Evolutionary conservation across 371 early-diverging fungal genomes (phyloP).

Genomic region (Mucor sp.): DNA sequence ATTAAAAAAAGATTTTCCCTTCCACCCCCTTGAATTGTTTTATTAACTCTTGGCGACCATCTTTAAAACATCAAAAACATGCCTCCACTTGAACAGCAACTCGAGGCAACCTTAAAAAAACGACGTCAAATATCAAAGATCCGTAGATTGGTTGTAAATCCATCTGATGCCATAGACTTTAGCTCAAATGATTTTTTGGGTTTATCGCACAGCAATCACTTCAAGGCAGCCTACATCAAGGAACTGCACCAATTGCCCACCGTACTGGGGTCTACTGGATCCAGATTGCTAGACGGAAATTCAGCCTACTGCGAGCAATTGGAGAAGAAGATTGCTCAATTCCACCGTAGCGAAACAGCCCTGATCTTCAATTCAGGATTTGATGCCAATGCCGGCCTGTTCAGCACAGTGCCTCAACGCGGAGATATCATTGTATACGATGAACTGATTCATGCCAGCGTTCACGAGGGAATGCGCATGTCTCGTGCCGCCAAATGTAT

Average conservation of each 20-base stretch:
- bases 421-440: conserved; percentile 74
- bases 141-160: conserved; percentile 46
- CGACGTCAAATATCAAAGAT: conserved; percentile 46
- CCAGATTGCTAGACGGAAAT: conserved; percentile 78
- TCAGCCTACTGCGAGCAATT: conserved; percentile 61
- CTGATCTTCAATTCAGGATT: conserved; percentile 85
- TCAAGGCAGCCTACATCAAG: conserved; percentile 46
- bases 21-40: conserved; percentile 5
- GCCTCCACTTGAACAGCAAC: conserved; percentile 13
- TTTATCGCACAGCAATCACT: conserved; percentile 51
- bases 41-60: conserved; percentile 1
- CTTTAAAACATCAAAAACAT: conserved; percentile 4
- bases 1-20: background rate
- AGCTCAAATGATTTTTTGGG: conserved; percentile 86
- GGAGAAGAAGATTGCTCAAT: conserved; percentile 62
- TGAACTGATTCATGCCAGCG: conserved; percentile 79
- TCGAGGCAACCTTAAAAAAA: conserved; percentile 28
- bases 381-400: conserved; percentile 78
- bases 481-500: conserved; percentile 54
- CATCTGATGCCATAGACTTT: conserved; percentile 60
- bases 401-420: conserved; percentile 67
- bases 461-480: conserved; percentile 78
- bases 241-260: conserved; percentile 40
- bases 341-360: conserved; percentile 65
- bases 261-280: conserved; percentile 78